Evolutionary conservation across 495 filamentous ascomycete species (phyloP).

Genomic region (Penicillium nucicola): DNA sequence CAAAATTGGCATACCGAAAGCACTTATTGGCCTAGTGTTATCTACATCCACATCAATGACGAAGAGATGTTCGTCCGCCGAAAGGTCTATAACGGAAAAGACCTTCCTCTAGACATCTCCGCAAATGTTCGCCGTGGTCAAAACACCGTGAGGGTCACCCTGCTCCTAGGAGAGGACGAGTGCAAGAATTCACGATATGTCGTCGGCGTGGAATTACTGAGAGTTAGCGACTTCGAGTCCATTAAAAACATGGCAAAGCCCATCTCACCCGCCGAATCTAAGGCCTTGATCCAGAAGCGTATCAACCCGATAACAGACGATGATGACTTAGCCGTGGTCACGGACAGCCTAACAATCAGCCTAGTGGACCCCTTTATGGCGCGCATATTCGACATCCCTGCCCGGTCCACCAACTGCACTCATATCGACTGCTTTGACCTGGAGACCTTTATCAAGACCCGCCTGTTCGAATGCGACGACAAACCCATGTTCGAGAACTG

Average conservation of each 20-base stretch:
- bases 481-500: slow-evolving; percentile 68
- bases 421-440: slow-evolving; percentile 91
- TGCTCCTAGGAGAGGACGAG: slow-evolving; percentile 42
- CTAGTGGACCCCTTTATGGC: slow-evolving; percentile 75
- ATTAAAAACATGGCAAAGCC: slow-evolving; percentile 42
- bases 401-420: slow-evolving; percentile 55
- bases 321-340: slow-evolving; percentile 66
- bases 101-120: slow-evolving; percentile 73
- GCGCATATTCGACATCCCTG: slow-evolving; percentile 66
- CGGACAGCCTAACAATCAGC: slow-evolving; percentile 63
- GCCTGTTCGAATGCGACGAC: slow-evolving; percentile 45
- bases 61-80: slow-evolving; percentile 55
- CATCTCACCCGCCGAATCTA: slow-evolving; percentile 26
- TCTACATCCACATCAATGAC: slow-evolving; percentile 68
- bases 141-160: slow-evolving; percentile 57
- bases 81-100: slow-evolving; percentile 67
- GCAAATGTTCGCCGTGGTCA: slow-evolving; percentile 42
- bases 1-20: slow-evolving; percentile 60
- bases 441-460: slow-evolving; percentile 69
- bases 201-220: slow-evolving; percentile 61
- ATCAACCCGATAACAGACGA: slow-evolving; percentile 42
- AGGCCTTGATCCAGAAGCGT: slow-evolving; percentile 34
- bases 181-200: slow-evolving; percentile 39
- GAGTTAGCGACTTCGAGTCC: slow-evolving; percentile 46
- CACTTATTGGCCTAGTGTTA: slow-evolving; percentile 67